phyloP scores from a whole-genome alignment of 129 eudicot genomes.

The Helichrysum umbraculigerum region DNA sequence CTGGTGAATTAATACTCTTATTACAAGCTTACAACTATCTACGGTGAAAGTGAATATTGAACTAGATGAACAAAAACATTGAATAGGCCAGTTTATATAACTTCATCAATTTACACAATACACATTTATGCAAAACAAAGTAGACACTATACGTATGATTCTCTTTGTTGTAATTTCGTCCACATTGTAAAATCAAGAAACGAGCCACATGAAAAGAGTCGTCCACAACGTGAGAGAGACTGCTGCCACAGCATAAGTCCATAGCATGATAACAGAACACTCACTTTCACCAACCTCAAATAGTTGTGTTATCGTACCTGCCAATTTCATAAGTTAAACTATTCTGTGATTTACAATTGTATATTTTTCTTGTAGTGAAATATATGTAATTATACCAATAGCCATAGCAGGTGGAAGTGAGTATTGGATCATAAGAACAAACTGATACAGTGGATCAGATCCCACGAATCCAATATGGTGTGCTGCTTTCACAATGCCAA shows the following conservation, averaged over 20 bases:
- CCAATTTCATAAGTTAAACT: conserved; percentile 2
- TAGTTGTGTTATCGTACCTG: conserved; percentile 63
- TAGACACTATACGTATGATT: background rate
- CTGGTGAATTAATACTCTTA: too few species aligned
- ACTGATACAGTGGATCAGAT: conserved; percentile 53
- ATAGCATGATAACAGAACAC: conserved; percentile 60
- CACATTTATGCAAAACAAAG: background rate
- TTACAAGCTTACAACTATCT: background rate
- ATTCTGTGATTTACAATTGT: background rate
- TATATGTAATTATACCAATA: conserved; percentile 40
- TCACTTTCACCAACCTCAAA: conserved; percentile 56
- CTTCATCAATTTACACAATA: background rate
- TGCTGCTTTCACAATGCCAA: conserved; percentile 52
- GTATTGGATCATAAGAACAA: conserved; percentile 68
- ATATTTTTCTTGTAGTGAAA: background rate
- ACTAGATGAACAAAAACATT: background rate
- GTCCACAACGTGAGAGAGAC: conserved; percentile 53
- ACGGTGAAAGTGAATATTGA: too few species aligned
- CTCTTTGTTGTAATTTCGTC: background rate
- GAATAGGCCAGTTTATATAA: background rate
- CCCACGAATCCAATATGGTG: conserved; percentile 53
- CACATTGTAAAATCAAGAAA: conserved; percentile 18
- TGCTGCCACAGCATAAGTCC: conserved; percentile 50
- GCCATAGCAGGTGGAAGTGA: conserved; percentile 77
- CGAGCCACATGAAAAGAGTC: conserved; percentile 43